Conservation (phyloP, 2,329 filamentous ascomycete species). For the Phaeosphaeria sp. region DNA sequence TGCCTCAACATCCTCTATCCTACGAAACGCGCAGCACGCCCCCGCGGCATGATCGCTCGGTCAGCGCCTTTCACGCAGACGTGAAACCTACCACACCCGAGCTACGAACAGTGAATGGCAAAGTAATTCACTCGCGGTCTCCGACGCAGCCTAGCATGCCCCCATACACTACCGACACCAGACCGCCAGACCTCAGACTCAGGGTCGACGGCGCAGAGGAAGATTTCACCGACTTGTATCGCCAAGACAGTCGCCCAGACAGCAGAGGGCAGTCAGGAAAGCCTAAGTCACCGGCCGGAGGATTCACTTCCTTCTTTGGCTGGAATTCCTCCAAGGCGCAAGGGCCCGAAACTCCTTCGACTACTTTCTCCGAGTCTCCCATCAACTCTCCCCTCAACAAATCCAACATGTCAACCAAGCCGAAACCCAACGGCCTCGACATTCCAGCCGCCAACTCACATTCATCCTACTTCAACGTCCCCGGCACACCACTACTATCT, state of each 20-base stretch:
- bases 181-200: slow-evolving; percentile 41
- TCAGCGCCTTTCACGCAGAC: slow-evolving; percentile 41
- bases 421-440: slow-evolving; percentile 57
- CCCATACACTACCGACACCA: slow-evolving; percentile 35
- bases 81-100: slow-evolving; percentile 19
- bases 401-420: slow-evolving; percentile 35
- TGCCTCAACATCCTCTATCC: slow-evolving; percentile 30
- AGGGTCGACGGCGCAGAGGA: slow-evolving; percentile 47
- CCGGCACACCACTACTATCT: slow-evolving; percentile 55
- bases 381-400: slow-evolving; percentile 59
- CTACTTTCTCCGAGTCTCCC: slow-evolving; percentile 69
- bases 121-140: slow-evolving; percentile 38
- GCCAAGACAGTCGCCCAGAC: slow-evolving; percentile 24
- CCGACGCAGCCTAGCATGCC: slow-evolving; percentile 51
- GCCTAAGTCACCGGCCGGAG: slow-evolving; percentile 56
- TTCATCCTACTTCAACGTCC: slow-evolving; percentile 54
- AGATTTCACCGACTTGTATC: slow-evolving; percentile 45
- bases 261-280: slow-evolving; percentile 38
- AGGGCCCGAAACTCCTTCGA: slow-evolving; percentile 65
- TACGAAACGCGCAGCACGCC: slow-evolving; percentile 17
- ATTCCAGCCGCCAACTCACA: slow-evolving; percentile 59
- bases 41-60: slow-evolving; percentile 46
- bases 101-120: slow-evolving; percentile 32
- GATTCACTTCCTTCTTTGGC: slow-evolving; percentile 71
- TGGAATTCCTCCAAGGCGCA: slow-evolving; percentile 66